Conservation (phyloP, 345 rosid genomes). For the Cochlearia excelsa region DNA sequence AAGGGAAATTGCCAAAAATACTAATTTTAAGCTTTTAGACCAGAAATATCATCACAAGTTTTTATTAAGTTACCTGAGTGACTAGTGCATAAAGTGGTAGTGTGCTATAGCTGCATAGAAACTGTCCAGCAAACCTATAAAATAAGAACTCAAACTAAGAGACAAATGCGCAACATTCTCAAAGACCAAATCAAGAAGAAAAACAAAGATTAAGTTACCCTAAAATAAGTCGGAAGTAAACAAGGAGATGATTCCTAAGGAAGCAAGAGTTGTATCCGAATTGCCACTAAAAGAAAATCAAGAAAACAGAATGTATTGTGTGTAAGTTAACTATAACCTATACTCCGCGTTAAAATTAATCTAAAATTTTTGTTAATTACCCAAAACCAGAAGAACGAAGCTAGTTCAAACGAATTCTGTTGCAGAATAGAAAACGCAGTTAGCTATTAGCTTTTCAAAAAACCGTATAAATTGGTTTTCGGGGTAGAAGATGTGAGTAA, state of each 20-base stretch:
- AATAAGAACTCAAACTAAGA: background rate
- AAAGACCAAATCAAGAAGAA: no score
- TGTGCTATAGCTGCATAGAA: constrained; percentile 96
- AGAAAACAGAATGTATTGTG: no score
- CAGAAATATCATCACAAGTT: no score
- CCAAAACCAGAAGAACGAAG: constrained; percentile 99
- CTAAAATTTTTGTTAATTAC: constrained; percentile 27
- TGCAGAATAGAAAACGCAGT: constrained; percentile 5
- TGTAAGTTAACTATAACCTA: no score
- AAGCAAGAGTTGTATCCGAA: constrained; percentile 94
- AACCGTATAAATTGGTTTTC: background rate
- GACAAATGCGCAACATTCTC: background rate
- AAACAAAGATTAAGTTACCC: constrained; percentile 47
- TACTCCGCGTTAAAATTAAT: no score
- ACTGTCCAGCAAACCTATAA: constrained; percentile 80
- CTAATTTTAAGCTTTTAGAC: no score
- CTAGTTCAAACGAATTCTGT: constrained; percentile 97
- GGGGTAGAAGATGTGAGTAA: background rate
- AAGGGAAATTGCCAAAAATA: no score
- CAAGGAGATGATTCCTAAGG: constrained; percentile 63
- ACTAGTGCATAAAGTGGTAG: constrained; percentile 89
- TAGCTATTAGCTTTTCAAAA: constrained; percentile 36
- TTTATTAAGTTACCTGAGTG: constrained; percentile 57
- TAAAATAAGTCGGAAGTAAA: constrained; percentile 67
- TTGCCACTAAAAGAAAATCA: constrained; percentile 66